A percentile compares a stretch with the other conserved stretches of the same genome.
These are phyloP conservation scores for Cryptococcus depauperatus DNA, from an alignment of 1,284 basidiomycete genomes.

Conservation along the genomic window DNA sequence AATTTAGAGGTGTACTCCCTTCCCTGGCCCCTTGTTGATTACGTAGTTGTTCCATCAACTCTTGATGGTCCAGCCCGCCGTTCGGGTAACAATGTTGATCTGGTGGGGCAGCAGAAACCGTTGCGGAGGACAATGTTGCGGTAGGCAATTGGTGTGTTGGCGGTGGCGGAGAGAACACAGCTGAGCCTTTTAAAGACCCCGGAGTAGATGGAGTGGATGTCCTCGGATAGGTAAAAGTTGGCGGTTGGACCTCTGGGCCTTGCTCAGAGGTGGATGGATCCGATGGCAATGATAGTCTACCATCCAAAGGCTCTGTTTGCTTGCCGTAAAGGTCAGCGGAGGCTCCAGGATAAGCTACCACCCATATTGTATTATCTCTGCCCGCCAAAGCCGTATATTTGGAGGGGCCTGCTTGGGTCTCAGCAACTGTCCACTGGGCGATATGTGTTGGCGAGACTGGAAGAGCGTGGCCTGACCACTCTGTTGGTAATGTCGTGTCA, in stretches of 20 bases:
- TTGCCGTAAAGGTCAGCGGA: constrained; percentile 4
- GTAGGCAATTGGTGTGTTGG: constrained; percentile 15
- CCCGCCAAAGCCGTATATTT: constrained; percentile 27
- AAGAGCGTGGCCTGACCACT: constrained; percentile 7
- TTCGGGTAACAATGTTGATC: constrained; percentile 15
- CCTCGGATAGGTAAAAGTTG: neutral
- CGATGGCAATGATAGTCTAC: neutral
- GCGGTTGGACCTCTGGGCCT: neutral
- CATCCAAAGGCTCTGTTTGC: neutral
- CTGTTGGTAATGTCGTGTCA: constrained; percentile 8
- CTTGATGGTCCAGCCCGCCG: constrained; percentile 12
- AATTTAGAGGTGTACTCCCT: constrained; percentile 15
- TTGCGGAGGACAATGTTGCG: constrained; percentile 19
- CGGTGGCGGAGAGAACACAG: constrained; percentile 31
- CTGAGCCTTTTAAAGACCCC: constrained; percentile 15
- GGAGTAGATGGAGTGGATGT: neutral
- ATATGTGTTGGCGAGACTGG: constrained; percentile 26
- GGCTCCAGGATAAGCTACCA: constrained; percentile 9
- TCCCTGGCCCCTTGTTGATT: constrained; percentile 19
- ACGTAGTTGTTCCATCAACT: constrained; percentile 30
- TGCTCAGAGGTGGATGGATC: neutral
- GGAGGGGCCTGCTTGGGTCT: constrained; percentile 15
- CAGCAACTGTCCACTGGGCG: constrained; percentile 23
- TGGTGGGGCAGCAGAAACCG: constrained; percentile 17
- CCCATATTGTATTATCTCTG: constrained; percentile 36